These are phyloP conservation scores for Lizonia empirigonia DNA, from an alignment of 2,329 filamentous ascomycete species.

Conservation along the genomic window DNA sequence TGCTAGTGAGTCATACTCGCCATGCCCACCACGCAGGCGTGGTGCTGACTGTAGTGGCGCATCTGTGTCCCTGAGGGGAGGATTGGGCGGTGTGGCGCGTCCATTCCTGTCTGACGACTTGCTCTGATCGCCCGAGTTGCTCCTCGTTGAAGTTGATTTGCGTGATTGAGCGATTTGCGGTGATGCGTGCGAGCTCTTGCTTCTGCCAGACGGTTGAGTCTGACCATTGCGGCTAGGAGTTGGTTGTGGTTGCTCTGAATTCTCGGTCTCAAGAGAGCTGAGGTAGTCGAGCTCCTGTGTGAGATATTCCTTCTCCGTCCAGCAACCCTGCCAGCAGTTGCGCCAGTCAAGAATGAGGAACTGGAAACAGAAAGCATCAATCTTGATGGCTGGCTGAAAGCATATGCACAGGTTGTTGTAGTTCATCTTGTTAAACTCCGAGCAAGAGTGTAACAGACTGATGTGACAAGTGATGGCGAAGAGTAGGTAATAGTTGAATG, in stretches of 20 bases:
- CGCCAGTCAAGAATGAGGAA: constrained; percentile 95
- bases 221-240: constrained; percentile 36
- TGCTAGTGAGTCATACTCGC: constrained; percentile 35
- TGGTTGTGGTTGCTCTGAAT: constrained; percentile 19
- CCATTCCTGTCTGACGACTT: constrained; percentile 43
- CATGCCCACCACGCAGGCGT: constrained; percentile 26
- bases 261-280: constrained; percentile 27
- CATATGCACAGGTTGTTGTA: constrained; percentile 95
- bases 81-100: constrained; percentile 39
- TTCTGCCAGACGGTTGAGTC: constrained; percentile 29
- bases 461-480: constrained; percentile 98
- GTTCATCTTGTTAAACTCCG: constrained; percentile 98
- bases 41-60: constrained; percentile 18
- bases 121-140: constrained; percentile 38
- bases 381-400: constrained; percentile 96
- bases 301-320: constrained; percentile 77
- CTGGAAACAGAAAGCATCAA: constrained; percentile 93
- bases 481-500: constrained; percentile 96
- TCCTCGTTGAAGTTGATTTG: constrained; percentile 37
- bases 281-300: constrained; percentile 42
- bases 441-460: constrained; percentile 85
- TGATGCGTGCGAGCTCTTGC: constrained; percentile 35
- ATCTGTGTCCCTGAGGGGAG: constrained; percentile 19
- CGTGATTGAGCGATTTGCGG: constrained; percentile 31
- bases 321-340: constrained; percentile 96